Evolutionary conservation across 2,329 filamentous ascomycete genomes (phyloP), one percentile per base, ranked within the genome.

Genomic region (Acephala macrosclerotiorum): DNA sequence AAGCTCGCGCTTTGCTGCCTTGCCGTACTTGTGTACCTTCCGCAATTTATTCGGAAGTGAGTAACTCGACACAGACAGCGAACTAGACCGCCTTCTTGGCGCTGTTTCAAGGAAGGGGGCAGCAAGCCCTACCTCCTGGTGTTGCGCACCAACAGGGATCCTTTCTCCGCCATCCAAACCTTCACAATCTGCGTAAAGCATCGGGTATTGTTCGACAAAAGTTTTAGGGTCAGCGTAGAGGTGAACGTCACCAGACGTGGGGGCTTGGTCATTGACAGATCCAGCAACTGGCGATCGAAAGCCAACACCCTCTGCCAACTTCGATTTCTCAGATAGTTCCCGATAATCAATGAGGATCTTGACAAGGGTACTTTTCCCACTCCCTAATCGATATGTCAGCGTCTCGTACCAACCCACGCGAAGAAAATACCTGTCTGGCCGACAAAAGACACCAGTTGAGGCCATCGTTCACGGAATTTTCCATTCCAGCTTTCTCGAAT

Each of bases 121-220:
- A n/a, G n/a, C n/a, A n/a, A n/a, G n/a, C n/a, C n/a, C n/a, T n/a
- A n/a, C n/a, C n/a, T n/a, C n/a, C 36, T 40, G 12, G 36, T 40
- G 18, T 40, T 12, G 35, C 16, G 59, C 59, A n/a, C 59, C 59
- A 16, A 18, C 45, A 8, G 59, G 64, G 16, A 40, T 26, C 2
- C 16, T 18, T 26, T 66, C 60, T 22, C 63, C 63, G 16, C 56
- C 63, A 3, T 57, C 25, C 0, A 68, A 11, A 1, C 66, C 66
- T 38, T 68, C 66, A 22, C 63, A 65, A 36, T 68, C 66, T 18
- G 60, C 63, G 33, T 63, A 68, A 3, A 58, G 29, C 4, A 58
- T 12, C 20, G 60, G 60, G 1, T 5, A 3, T 5, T 45, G 18
- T 3, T 22, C 35, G 3, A 9, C 5, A 35, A 35, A 58, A 7